Percentiles rank a stretch among this genome's conserved stretches.
These are phyloP conservation scores for Sarocladiaceae sp. DNA, from an alignment of 2,329 filamentous ascomycete genomes.

Conservation along the genomic window DNA sequence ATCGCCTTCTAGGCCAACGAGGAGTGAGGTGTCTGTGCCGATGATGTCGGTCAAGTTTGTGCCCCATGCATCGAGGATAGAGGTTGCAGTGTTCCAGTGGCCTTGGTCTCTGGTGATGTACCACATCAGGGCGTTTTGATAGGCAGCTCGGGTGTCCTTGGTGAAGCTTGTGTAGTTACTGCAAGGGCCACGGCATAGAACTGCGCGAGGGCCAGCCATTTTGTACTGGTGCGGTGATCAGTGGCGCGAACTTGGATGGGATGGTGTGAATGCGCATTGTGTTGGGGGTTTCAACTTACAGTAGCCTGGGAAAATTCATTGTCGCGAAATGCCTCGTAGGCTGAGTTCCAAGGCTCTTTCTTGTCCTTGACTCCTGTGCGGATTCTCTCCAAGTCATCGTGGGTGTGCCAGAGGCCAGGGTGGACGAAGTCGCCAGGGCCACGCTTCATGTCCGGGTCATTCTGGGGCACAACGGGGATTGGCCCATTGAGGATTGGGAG, in stretches of 20 bases:
- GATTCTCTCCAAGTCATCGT: slow-evolving; percentile 1
- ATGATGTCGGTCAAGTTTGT: slow-evolving; percentile 26
- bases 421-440: slow-evolving; percentile 2
- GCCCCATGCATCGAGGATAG: slow-evolving; percentile 33
- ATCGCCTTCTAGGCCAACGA: slow-evolving; percentile 34
- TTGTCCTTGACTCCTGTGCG: neutral
- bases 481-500: neutral
- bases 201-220: slow-evolving; percentile 25
- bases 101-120: slow-evolving; percentile 32
- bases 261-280: too few species aligned
- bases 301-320: slow-evolving; percentile 10
- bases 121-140: slow-evolving; percentile 38
- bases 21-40: slow-evolving; percentile 28
- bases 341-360: slow-evolving; percentile 9
- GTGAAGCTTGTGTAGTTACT: slow-evolving; percentile 33
- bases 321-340: slow-evolving; percentile 15
- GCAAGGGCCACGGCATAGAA: slow-evolving; percentile 25
- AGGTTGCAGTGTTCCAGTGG: slow-evolving; percentile 28
- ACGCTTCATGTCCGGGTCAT: neutral
- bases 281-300: too few species aligned
- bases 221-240: slow-evolving; percentile 18
- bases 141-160: slow-evolving; percentile 31
- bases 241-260: neutral
- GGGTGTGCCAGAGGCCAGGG: neutral
- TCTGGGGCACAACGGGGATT: neutral